phyloP scores from a whole-genome alignment of 768 basidiomycete species.

The Leccinum broughii region DNA sequence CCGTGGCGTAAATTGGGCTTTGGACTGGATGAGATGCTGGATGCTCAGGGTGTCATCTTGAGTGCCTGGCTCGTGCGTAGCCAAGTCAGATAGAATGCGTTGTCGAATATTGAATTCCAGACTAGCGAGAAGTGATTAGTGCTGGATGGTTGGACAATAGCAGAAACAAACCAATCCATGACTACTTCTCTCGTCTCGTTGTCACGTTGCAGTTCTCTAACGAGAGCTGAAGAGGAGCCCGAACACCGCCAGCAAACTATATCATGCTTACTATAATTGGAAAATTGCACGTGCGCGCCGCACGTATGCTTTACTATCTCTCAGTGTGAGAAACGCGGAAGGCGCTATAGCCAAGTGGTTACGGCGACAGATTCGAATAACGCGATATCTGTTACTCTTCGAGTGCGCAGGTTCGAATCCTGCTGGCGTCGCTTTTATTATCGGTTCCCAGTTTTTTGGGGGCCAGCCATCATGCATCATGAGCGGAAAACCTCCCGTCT shows the following conservation, averaged over 20 bases:
- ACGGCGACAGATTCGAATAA: slow-evolving; percentile 71
- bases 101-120: slow-evolving; percentile 80
- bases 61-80: slow-evolving; percentile 50
- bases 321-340: neutral
- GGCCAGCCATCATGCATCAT: neutral
- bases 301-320: neutral
- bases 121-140: slow-evolving; percentile 36
- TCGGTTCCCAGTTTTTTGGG: neutral
- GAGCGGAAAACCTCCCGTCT: too few relatives aligned
- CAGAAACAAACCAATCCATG: slow-evolving; percentile 52
- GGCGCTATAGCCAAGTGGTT: slow-evolving; percentile 76
- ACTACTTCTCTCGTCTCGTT: neutral
- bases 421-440: slow-evolving; percentile 38
- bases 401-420: slow-evolving; percentile 44
- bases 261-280: neutral
- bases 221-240: neutral
- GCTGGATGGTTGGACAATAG: neutral
- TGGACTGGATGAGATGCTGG: slow-evolving; percentile 60
- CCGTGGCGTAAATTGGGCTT: slow-evolving; percentile 48
- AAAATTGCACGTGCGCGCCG: too few relatives aligned
- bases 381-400: slow-evolving; percentile 38
- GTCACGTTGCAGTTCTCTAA: too few relatives aligned
- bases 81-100: slow-evolving; percentile 73
- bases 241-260: too few relatives aligned
- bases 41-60: slow-evolving; percentile 49